A percentile compares a stretch with the other conserved stretches of the same genome.
phyloP scores from a whole-genome alignment of 1,284 basidiomycete genomes.

The Trametes hirsuta region DNA sequence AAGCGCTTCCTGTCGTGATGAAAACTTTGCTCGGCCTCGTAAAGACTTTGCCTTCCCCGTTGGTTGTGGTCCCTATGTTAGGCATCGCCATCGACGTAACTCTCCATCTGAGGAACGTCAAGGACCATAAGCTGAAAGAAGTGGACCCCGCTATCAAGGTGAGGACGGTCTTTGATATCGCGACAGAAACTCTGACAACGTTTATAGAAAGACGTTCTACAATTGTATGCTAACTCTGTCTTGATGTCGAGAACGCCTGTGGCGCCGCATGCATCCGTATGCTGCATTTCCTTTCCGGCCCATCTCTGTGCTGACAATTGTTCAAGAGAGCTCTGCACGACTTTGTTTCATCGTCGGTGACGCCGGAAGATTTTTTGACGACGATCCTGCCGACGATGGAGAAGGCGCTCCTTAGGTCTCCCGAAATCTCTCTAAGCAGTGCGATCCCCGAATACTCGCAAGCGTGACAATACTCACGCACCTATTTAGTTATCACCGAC shows the following conservation, averaged over 20 bases:
- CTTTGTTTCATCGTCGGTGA: constrained; percentile 59
- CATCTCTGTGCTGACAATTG: constrained; percentile 4
- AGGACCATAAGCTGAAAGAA: constrained; percentile 44
- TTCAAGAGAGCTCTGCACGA: constrained; percentile 55
- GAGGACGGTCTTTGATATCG: constrained; percentile 1
- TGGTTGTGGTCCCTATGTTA: constrained; percentile 55
- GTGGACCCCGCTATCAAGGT: constrained; percentile 51
- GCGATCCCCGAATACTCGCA: constrained; percentile 14
- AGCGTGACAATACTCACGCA: background rate
- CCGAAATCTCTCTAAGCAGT: constrained; percentile 71
- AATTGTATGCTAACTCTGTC: constrained; percentile 53
- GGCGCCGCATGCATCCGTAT: constrained; percentile 52
- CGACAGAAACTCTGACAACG: background rate
- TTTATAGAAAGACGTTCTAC: constrained; percentile 52
- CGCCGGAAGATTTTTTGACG: constrained; percentile 51
- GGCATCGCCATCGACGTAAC: constrained; percentile 66
- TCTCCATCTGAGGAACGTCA: constrained; percentile 57
- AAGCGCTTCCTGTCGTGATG: constrained; percentile 51
- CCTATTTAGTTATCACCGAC: constrained; percentile 48
- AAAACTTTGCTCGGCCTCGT: constrained; percentile 50
- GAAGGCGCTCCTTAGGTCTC: constrained; percentile 73
- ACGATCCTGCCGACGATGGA: constrained; percentile 69
- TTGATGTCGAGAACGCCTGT: constrained; percentile 62
- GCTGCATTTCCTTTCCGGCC: constrained; percentile 28
- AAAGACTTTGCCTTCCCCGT: constrained; percentile 52